These are phyloP conservation scores for Ceratobasidium sp. DNA, from an alignment of 1,284 basidiomycete genomes.

Conservation along the genomic window DNA sequence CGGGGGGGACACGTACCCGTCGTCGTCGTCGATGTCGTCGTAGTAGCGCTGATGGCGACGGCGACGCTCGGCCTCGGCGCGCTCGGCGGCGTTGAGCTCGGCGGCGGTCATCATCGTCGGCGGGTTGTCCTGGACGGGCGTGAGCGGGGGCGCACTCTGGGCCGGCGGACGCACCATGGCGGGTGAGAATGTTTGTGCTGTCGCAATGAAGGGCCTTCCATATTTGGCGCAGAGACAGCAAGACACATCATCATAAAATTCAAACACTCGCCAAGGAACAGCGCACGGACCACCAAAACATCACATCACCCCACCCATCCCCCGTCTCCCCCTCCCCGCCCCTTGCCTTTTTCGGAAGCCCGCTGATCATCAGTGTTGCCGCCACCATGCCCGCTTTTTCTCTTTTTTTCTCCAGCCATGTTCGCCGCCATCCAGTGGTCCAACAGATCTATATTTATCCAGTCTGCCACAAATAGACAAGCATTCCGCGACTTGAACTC, in stretches of 20 bases:
- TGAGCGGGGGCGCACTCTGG: neutral
- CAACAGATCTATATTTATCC: too few relatives aligned
- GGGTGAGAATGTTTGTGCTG: constrained; percentile 22
- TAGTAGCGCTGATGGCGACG: neutral
- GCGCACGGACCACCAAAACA: constrained; percentile 20
- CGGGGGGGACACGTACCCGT: neutral
- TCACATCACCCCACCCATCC: too few relatives aligned
- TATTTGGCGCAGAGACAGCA: constrained; percentile 38
- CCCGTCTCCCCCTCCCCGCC: neutral
- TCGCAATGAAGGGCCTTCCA: constrained; percentile 35
- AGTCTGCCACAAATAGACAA: too few relatives aligned
- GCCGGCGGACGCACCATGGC: neutral
- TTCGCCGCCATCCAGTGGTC: too few relatives aligned
- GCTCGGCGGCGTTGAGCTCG: constrained; percentile 34
- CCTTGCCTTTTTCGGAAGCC: neutral
- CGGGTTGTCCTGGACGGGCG: neutral
- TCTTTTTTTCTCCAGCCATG: too few relatives aligned
- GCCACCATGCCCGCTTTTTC: too few relatives aligned
- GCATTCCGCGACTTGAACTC: too few relatives aligned
- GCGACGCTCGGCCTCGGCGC: constrained; percentile 33
- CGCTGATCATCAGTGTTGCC: too few relatives aligned
- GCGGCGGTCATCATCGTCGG: constrained; percentile 17
- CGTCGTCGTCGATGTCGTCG: constrained; percentile 19
- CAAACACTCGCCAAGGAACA: constrained; percentile 18
- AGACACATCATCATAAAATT: constrained; percentile 39